A percentile compares a stretch with the other conserved stretches of the same genome.
Conservation (phyloP, 352 stramenopile genomes). For the Peronospora destructor region DNA sequence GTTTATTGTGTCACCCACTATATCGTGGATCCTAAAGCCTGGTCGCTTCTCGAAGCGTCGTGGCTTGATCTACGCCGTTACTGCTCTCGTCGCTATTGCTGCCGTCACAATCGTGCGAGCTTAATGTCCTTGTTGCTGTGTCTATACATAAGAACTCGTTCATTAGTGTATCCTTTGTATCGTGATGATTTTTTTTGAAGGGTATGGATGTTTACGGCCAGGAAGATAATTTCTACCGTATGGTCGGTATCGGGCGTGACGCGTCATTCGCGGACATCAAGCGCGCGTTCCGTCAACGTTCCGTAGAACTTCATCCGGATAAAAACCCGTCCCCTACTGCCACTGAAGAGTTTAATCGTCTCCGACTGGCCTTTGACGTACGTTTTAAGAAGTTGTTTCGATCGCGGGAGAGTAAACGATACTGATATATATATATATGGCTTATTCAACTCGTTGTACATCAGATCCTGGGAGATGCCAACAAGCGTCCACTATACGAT, state of each 20-base stretch:
- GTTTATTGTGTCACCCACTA: conserved; percentile 80
- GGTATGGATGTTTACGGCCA: conserved; percentile 84
- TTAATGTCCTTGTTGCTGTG: too few relatives aligned
- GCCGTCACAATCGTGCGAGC: conserved; percentile 86
- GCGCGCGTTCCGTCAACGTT: conserved; percentile 92
- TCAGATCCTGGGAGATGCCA: conserved; percentile 76
- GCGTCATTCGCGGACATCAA: conserved; percentile 93
- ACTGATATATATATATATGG: conserved; percentile 2
- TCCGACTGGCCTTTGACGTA: conserved; percentile 94
- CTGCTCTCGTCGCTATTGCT: conserved; percentile 88
- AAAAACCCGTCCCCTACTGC: conserved; percentile 92
- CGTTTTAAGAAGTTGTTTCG: conserved; percentile 1
- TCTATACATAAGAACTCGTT: background rate
- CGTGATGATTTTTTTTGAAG: conserved; percentile 16
- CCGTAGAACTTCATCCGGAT: conserved; percentile 94
- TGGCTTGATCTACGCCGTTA: conserved; percentile 92
- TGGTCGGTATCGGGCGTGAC: conserved; percentile 86
- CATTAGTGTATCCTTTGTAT: background rate
- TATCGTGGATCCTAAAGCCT: conserved; percentile 93
- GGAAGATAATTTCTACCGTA: conserved; percentile 92
- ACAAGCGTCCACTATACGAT: conserved; percentile 93
- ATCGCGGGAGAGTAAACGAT: background rate
- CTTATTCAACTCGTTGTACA: background rate
- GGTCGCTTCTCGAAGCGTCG: conserved; percentile 89
- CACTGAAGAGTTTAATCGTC: conserved; percentile 88